These are phyloP conservation scores for Talaromyces amestolkiae DNA, from an alignment of 2,329 filamentous ascomycete species.

Conservation along the genomic window DNA sequence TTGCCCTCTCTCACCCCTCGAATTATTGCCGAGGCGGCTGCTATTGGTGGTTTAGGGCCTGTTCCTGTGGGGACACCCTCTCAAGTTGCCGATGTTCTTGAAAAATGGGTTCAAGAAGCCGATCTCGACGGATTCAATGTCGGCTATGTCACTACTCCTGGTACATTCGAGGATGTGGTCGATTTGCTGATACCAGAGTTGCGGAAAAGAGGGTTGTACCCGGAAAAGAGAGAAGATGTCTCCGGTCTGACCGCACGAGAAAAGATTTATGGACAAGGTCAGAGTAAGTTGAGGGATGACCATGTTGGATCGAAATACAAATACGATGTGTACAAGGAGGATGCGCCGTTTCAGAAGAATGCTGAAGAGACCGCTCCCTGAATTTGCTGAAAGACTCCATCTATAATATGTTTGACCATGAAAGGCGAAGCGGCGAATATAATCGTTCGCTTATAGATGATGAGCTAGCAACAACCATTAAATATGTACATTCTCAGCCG, in stretches of 20 bases:
- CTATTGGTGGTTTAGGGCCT: constrained; percentile 51
- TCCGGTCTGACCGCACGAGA: constrained; percentile 52
- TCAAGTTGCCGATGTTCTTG: constrained; percentile 50
- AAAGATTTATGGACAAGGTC: constrained; percentile 61
- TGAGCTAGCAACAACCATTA: too few relatives aligned
- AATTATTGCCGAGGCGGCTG: constrained; percentile 46
- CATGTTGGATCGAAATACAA: constrained; percentile 60
- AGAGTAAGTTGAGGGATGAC: constrained; percentile 56
- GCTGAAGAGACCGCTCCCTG: too few relatives aligned
- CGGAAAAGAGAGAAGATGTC: background rate
- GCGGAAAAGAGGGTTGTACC: constrained; percentile 27
- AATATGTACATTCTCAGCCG: too few relatives aligned
- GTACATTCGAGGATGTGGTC: constrained; percentile 54
- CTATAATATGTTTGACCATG: too few relatives aligned
- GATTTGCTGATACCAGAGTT: constrained; percentile 50
- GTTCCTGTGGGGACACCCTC: constrained; percentile 48
- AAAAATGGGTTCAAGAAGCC: constrained; percentile 46
- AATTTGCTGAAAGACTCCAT: too few relatives aligned
- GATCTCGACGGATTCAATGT: constrained; percentile 47
- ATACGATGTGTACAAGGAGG: constrained; percentile 61
- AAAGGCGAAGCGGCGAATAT: too few relatives aligned
- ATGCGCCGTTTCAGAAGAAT: constrained; percentile 34
- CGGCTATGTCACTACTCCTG: constrained; percentile 51
- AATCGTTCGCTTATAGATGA: too few relatives aligned
- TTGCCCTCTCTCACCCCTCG: constrained; percentile 48